Conservation (phyloP, 2,329 filamentous ascomycete species). For the Mycogone perniciosa region DNA sequence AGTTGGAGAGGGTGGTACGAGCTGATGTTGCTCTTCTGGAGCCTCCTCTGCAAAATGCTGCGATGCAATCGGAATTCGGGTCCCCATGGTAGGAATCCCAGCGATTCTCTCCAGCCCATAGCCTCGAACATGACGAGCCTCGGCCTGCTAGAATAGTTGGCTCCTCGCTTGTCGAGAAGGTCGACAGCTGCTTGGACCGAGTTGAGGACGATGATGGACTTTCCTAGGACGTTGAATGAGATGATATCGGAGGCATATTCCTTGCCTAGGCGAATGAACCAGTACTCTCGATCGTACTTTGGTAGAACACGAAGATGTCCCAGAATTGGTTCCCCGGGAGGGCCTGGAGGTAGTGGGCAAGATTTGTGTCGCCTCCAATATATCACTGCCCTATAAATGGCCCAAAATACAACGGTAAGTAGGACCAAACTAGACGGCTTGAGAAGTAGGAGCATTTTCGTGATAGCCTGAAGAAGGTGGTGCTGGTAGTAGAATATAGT, state of each 20-base stretch:
- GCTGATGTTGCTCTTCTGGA: constrained; percentile 32
- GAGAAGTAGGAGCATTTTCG: constrained; percentile 7
- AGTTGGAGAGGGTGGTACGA: constrained; percentile 30
- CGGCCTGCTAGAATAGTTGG: constrained; percentile 39
- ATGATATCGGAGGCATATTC: constrained; percentile 45
- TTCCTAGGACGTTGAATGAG: constrained; percentile 29
- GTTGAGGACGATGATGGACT: constrained; percentile 37
- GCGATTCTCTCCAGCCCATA: constrained; percentile 41
- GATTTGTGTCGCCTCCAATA: constrained; percentile 3
- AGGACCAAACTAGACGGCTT: constrained; percentile 4
- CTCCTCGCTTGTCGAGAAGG: constrained; percentile 39
- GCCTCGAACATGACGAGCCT: constrained; percentile 37
- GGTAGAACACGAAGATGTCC: constrained; percentile 40
- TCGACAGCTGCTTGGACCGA: constrained; percentile 36
- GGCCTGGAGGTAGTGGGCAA: constrained; percentile 26
- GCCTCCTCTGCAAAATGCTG: constrained; percentile 37
- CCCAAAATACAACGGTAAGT: constrained; percentile 2
- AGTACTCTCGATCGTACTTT: constrained; percentile 24
- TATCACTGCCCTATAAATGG: constrained; percentile 4
- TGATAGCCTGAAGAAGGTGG: neutral
- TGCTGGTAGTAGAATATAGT: neutral
- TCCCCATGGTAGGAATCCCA: constrained; percentile 39
- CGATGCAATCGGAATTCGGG: constrained; percentile 39
- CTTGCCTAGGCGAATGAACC: constrained; percentile 24
- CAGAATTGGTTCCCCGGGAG: constrained; percentile 32